Conservation (phyloP, 23 red algal genomes). For the Gracilaria gracilis region DNA sequence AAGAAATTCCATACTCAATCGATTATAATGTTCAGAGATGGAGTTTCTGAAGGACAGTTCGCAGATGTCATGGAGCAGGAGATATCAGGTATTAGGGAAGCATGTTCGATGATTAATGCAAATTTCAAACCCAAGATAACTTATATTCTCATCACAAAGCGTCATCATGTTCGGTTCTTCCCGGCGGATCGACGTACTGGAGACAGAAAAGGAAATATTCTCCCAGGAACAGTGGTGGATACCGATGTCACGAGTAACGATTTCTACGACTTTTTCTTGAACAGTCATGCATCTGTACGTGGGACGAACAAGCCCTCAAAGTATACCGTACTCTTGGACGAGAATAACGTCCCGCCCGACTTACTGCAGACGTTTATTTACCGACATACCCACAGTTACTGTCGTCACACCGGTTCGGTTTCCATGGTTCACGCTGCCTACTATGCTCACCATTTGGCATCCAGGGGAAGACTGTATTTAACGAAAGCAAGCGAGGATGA, state of each 20-base stretch:
- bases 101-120: slow-evolving; percentile 1
- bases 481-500: not conserved
- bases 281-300: slow-evolving; percentile 52
- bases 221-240: slow-evolving; percentile 56
- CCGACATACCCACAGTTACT: slow-evolving; percentile 41
- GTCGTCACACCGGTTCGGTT: slow-evolving; percentile 45
- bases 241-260: slow-evolving; percentile 28
- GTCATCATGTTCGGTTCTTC: slow-evolving; percentile 67
- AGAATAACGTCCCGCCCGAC: slow-evolving; percentile 52
- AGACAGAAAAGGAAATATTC: slow-evolving; percentile 52
- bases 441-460: slow-evolving; percentile 62
- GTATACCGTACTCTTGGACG: slow-evolving; percentile 63
- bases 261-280: slow-evolving; percentile 68
- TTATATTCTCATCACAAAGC: slow-evolving; percentile 65
- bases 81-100: not conserved
- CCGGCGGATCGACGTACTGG: not conserved
- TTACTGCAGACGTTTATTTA: slow-evolving; percentile 51
- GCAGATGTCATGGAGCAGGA: slow-evolving; percentile 60
- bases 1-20: slow-evolving; percentile 18
- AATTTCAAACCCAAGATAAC: slow-evolving; percentile 48
- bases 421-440: slow-evolving; percentile 56
- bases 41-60: slow-evolving; percentile 75
- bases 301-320: slow-evolving; percentile 60
- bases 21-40: slow-evolving; percentile 79
- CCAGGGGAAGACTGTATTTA: slow-evolving; percentile 55